Evolutionary conservation across 2,329 filamentous ascomycete species (phyloP).

Genomic region (Corniculantispora saksenae): DNA sequence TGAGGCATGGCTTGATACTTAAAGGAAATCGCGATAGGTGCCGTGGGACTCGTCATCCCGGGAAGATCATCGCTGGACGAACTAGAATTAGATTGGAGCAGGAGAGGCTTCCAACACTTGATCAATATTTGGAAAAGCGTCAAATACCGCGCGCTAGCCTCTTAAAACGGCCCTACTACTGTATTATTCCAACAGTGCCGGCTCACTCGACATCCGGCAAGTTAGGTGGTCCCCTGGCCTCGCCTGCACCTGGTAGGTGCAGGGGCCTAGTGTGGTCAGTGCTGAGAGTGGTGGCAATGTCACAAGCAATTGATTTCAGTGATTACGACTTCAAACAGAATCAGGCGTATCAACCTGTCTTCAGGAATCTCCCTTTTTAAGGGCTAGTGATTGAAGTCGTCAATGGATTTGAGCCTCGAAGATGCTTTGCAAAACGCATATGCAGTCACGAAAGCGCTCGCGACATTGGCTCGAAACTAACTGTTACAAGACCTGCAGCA

Average conservation of each 20-base stretch:
- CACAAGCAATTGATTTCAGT: neutral
- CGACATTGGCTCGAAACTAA: neutral
- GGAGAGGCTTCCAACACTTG: neutral
- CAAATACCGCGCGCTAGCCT: constrained; percentile 1
- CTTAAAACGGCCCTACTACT: neutral
- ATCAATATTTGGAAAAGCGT: neutral
- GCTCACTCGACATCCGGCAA: constrained; percentile 5
- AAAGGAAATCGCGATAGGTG: neutral
- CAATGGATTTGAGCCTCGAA: neutral
- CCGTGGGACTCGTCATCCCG: neutral
- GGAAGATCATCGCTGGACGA: constrained; percentile 11
- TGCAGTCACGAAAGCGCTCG: neutral
- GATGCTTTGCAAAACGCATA: neutral
- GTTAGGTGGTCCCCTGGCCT: neutral
- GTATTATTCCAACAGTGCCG: neutral
- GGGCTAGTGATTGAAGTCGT: neutral
- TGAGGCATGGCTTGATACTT: constrained; percentile 5
- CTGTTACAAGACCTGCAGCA: neutral
- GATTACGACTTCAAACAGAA: neutral
- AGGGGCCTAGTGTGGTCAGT: neutral
- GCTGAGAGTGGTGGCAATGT: neutral
- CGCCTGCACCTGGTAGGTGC: neutral
- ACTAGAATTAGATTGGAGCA: neutral
- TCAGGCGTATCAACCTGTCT: neutral
- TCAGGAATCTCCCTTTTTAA: neutral